Base-by-base conservation (phyloP, 169 alveolate species). In the Theileria parva region DNA sequence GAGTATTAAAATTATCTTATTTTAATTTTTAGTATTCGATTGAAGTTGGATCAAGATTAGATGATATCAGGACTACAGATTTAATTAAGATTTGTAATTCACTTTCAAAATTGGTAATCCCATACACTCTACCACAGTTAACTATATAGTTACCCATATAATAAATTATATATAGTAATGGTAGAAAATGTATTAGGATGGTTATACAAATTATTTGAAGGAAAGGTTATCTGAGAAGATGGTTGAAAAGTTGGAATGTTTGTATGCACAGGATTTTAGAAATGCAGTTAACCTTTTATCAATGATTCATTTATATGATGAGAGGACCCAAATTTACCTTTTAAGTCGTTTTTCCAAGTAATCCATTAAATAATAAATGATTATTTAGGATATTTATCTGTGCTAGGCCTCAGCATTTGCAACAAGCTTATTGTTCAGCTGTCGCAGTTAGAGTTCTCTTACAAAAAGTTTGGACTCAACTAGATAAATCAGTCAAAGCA, bases 201-300 rank as follows among this genome's bases (percentile, higher is more conserved):
- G 83, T 48, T 68, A 81, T 57, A 48, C 44, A 13, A 77, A 65
- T 17, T 65, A 61, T 66, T 79, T 90, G 39, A 81, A 89, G 65
- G 83, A 78, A 34, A 57, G n/a, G 66, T 37, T 81, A n/a, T 73
- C 88, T 30, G 85, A 81, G 69, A 80, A 79, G 65, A 79, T 92
- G 81, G 64, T 88, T 50, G 87, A 77, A 15, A 81, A 81, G 34
- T 68, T 88, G 44, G 94, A 91, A 28, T 74, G 85, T 13, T 61
- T 88, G 59, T 85, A 79, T 72, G 94, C 96, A 15, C 94, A 89
- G 74, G 94, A 90, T 34, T 91, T 92, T 75, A 74, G 96, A 53
- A 81, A 78, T 39, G 93, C 89, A 63, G 85, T 92, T 21, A 86
- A 88, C 70, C 92, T 69, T 28, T 86, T 92, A 25, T 79, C 96